Percentiles rank a stretch among this genome's conserved stretches.
Conservation (phyloP, 768 basidiomycete species). For the Boletus edulis region DNA sequence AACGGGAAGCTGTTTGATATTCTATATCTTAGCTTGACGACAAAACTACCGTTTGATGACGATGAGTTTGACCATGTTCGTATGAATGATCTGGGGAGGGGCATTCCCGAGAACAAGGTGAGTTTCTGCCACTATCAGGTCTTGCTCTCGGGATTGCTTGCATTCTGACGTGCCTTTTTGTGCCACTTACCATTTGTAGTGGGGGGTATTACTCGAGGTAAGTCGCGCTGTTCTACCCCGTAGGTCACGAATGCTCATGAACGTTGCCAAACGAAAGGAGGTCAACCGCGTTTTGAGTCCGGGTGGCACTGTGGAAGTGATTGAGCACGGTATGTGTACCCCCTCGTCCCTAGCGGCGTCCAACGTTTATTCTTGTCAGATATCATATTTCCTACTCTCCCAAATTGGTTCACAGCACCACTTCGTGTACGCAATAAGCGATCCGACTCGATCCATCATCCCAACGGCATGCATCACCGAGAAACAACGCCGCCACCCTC, state of each 20-base stretch:
- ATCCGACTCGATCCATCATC: slow-evolving; percentile 48
- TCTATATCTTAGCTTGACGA: slow-evolving; percentile 53
- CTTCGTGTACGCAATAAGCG: slow-evolving; percentile 53
- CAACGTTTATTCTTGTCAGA: slow-evolving; percentile 40
- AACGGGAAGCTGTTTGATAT: background rate
- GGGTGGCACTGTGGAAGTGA: slow-evolving; percentile 67
- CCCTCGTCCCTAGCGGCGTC: background rate
- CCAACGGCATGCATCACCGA: slow-evolving; percentile 43
- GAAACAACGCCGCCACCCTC: slow-evolving; percentile 29
- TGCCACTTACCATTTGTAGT: slow-evolving; percentile 38
- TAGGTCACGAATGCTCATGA: background rate
- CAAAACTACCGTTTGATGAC: slow-evolving; percentile 75
- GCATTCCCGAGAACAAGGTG: slow-evolving; percentile 75
- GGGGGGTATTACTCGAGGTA: slow-evolving; percentile 68
- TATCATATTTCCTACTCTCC: slow-evolving; percentile 70
- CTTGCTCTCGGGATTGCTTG: background rate
- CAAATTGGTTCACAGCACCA: slow-evolving; percentile 75
- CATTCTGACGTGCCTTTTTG: background rate
- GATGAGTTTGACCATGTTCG: slow-evolving; percentile 84
- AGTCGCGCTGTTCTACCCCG: background rate
- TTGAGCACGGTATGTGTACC: slow-evolving; percentile 61
- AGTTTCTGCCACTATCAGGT: background rate
- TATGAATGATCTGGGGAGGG: slow-evolving; percentile 60
- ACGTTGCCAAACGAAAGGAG: slow-evolving; percentile 46
- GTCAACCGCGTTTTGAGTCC: slow-evolving; percentile 67